Conservation (phyloP, 1,139 yeast species). For the Debaryomyces psychrophilus region DNA sequence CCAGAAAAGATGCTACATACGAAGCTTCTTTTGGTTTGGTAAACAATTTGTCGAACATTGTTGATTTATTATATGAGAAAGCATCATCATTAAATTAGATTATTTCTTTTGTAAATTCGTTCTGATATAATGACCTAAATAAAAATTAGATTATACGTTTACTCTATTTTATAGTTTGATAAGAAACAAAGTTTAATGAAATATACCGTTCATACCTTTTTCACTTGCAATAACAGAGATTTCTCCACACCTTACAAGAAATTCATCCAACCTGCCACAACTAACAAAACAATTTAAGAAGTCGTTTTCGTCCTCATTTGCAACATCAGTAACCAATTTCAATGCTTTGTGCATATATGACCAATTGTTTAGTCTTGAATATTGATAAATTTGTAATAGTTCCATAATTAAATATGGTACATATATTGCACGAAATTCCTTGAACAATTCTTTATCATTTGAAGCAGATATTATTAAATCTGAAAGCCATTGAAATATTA, state of each 20-base stretch:
- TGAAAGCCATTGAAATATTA: constrained; percentile 41
- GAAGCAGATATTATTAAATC: constrained; percentile 31
- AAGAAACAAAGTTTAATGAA: constrained; percentile 13
- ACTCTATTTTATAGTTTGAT: background rate
- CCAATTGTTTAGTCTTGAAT: constrained; percentile 42
- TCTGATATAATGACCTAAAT: constrained; percentile 1
- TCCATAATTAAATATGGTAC: constrained; percentile 75
- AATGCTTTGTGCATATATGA: constrained; percentile 56
- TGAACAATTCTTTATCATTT: constrained; percentile 43
- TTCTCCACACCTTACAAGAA: constrained; percentile 60
- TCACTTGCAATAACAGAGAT: constrained; percentile 54
- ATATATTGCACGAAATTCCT: constrained; percentile 62
- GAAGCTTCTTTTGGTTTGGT: constrained; percentile 86
- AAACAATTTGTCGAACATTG: constrained; percentile 84
- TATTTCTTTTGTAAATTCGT: background rate
- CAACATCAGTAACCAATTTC: constrained; percentile 54
- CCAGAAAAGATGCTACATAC: constrained; percentile 85
- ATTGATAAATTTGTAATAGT: constrained; percentile 56
- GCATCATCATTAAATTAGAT: constrained; percentile 72
- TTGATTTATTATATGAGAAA: constrained; percentile 90
- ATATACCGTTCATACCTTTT: constrained; percentile 41
- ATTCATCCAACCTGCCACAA: constrained; percentile 65
- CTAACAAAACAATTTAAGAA: constrained; percentile 54
- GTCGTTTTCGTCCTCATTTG: constrained; percentile 46
- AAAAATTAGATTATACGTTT: constrained; percentile 3